A percentile compares a stretch with the other conserved stretches of the same genome.
Conservation (phyloP, 1,284 basidiomycete species). For the Xerocomus subilludens region DNA sequence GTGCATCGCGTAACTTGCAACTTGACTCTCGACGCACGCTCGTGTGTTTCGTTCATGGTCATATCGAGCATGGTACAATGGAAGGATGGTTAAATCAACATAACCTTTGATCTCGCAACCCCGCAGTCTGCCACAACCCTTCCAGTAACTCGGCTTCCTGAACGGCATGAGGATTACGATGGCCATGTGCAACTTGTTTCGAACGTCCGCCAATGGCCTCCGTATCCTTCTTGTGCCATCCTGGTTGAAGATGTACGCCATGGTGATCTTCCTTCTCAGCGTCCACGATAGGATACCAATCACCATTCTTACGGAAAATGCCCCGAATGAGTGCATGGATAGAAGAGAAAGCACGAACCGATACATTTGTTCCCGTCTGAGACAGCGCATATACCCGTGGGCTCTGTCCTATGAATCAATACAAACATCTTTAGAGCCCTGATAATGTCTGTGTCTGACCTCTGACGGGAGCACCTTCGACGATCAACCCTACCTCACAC, state of each 20-base stretch:
- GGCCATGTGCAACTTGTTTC: constrained; percentile 77
- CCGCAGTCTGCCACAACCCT: constrained; percentile 55
- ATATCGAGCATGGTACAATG: too few relatives aligned
- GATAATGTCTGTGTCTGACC: constrained; percentile 58
- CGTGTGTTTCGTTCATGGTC: too few relatives aligned
- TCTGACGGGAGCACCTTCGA: constrained; percentile 89
- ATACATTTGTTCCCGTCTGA: constrained; percentile 64
- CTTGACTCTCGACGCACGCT: too few relatives aligned
- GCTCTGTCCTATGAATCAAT: constrained; percentile 79
- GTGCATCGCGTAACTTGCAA: too few relatives aligned
- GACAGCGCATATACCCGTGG: constrained; percentile 76
- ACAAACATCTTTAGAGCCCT: neutral
- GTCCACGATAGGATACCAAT: constrained; percentile 97
- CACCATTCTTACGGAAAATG: constrained; percentile 74
- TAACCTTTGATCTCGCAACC: too few relatives aligned
- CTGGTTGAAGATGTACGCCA: constrained; percentile 89
- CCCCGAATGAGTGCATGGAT: neutral
- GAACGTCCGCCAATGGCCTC: constrained; percentile 81
- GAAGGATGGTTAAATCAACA: too few relatives aligned
- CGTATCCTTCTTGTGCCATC: constrained; percentile 93
- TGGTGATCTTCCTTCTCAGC: constrained; percentile 91
- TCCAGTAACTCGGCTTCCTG: constrained; percentile 75
- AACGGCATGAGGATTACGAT: constrained; percentile 86
- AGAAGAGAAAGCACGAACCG: constrained; percentile 56
- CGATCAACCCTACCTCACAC: constrained; percentile 81